Percentiles rank a stretch among this genome's conserved stretches.
Evolutionary conservation across 2,329 filamentous ascomycete species (phyloP).

Genomic region (Aspergillus brunneoviolaceus): DNA sequence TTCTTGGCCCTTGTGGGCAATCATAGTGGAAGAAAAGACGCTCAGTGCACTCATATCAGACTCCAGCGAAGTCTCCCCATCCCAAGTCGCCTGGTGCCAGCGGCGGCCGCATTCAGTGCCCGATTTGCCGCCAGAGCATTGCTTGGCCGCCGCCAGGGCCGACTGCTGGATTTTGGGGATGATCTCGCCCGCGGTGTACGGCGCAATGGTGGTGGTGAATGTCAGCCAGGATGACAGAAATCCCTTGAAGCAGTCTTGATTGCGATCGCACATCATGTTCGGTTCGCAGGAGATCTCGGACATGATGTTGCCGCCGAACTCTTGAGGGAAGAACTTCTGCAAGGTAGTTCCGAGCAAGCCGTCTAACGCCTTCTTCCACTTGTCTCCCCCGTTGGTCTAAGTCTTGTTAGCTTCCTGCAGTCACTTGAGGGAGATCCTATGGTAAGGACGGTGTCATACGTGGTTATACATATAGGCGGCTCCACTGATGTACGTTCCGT

Average conservation of each 20-base stretch:
- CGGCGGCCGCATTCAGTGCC: constrained; percentile 56
- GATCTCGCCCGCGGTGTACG: constrained; percentile 56
- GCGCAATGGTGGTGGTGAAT: constrained; percentile 61
- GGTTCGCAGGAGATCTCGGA: constrained; percentile 69
- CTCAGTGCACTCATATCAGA: constrained; percentile 44
- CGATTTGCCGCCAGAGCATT: constrained; percentile 61
- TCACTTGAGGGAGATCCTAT: too few relatives aligned
- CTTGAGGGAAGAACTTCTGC: constrained; percentile 52
- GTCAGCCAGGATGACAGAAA: constrained; percentile 68
- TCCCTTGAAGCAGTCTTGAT: constrained; percentile 73
- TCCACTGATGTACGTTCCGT: constrained; percentile 57
- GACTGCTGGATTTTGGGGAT: constrained; percentile 60
- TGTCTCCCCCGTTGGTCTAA: constrained; percentile 42
- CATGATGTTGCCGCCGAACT: constrained; percentile 54
- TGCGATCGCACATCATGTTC: constrained; percentile 62
- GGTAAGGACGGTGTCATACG: constrained; percentile 30
- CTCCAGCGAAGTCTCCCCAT: constrained; percentile 39
- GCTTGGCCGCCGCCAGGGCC: constrained; percentile 59
- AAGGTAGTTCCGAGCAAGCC: constrained; percentile 55
- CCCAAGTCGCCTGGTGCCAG: constrained; percentile 42
- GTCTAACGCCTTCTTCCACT: constrained; percentile 60
- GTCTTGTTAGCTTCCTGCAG: constrained; percentile 12
- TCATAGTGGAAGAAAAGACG: constrained; percentile 33
- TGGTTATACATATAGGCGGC: constrained; percentile 58
- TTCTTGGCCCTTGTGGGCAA: constrained; percentile 25